Base-by-base conservation (phyloP, 352 stramenopile genomes). In the Globisporangium viniferum region DNA sequence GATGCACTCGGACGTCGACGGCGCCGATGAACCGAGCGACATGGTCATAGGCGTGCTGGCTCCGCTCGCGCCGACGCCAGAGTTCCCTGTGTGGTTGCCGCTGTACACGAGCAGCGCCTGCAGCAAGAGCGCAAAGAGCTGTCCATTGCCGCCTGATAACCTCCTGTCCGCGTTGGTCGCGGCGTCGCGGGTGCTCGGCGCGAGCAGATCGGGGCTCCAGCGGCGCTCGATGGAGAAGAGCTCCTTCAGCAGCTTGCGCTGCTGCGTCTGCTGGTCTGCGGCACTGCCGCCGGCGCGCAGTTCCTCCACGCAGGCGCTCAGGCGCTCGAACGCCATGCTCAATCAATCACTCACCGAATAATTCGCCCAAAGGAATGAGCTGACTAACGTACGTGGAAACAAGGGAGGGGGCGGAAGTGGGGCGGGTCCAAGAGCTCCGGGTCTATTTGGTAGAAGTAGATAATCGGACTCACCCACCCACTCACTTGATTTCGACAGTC, bases 21-120 rank as follows among this genome's bases (percentile, higher is more conserved):
- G 64, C 22, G 67, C 68, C 22, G 81, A 81, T 53, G 86, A 80
- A 29, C 81, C 76, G 48, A 91, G 65, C 39, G 83, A 78, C 62
- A 91, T 78, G 62, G 75, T 73, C 73, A 88, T 81, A 33, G 70
- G 67, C 8, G 74, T 69, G 20, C 71, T 68, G 14, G 67, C 74
- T 2, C 78, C 69, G n/a, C 73, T 73, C 0, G 70, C 59, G 0
- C 64, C 65, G 8, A 51, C 68, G 14, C 65, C 71, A 2, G 68
- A 64, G 46, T 70, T 76, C 7, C 74, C 76, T 3, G 71, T 66
- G 53, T 83, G 72, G 27, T 73, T 75, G 4, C 84, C 86, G 53
- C 79, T 91, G 74, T 90, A 92, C 46, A 89, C 84, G 18, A 90
- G 64, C 31, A 92, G 78, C 63, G 82, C 78, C 66, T 89, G 75